A percentile compares a stretch with the other conserved stretches of the same genome.
Evolutionary conservation across 2,329 filamentous ascomycete genomes (phyloP).

Genomic region (Orbilia oligospora): DNA sequence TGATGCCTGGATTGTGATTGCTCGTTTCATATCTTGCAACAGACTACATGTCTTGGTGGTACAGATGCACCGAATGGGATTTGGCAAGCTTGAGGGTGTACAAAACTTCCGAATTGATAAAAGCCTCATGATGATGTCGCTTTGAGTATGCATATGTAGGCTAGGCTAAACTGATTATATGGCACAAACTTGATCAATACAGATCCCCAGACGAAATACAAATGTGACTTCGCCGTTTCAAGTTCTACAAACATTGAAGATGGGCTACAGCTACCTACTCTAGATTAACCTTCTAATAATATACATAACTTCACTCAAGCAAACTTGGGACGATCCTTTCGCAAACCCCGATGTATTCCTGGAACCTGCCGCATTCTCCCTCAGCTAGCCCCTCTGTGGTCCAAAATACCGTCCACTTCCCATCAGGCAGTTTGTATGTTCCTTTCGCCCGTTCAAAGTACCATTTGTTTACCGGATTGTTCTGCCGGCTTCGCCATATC

Average conservation of each 20-base stretch:
- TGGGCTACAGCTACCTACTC: background rate
- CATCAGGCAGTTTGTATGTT: constrained; percentile 83
- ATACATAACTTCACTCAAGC: constrained; percentile 65
- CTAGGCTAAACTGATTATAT: background rate
- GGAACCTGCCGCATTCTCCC: constrained; percentile 68
- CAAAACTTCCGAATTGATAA: background rate
- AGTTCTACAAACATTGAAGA: background rate
- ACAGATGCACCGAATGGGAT: background rate
- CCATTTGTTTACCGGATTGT: constrained; percentile 99
- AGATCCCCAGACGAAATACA: no score
- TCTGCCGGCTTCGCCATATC: constrained; percentile 89
- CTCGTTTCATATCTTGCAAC: constrained; percentile 1
- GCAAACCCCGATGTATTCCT: constrained; percentile 71
- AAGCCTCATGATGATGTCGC: background rate
- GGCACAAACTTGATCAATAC: background rate
- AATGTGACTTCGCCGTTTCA: background rate
- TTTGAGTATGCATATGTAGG: background rate
- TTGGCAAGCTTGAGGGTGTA: constrained; percentile 2
- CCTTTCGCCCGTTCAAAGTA: constrained; percentile 93
- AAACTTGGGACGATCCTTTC: constrained; percentile 70
- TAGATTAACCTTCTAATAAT: no score
- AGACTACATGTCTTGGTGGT: background rate
- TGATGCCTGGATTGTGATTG: background rate
- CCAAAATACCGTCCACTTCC: constrained; percentile 99
- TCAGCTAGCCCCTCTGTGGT: constrained; percentile 78